Percentiles rank a stretch among this genome's conserved stretches.
phyloP scores from a whole-genome alignment of 108 stramenopile genomes.

The Skeletonema costatum region DNA sequence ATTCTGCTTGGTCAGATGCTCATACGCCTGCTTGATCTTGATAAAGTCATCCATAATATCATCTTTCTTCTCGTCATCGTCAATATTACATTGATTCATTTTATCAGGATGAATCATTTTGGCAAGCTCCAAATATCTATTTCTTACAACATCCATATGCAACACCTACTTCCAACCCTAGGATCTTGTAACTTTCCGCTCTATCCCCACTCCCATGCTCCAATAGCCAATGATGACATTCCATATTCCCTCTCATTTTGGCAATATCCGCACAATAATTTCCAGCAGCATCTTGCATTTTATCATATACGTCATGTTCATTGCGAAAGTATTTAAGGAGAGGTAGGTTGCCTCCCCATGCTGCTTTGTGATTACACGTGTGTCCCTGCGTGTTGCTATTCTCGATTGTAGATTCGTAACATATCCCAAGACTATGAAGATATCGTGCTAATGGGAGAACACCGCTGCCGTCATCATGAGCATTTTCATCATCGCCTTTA shows the following conservation, averaged over 20 bases:
- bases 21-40: conserved; percentile 47
- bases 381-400: conserved; percentile 67
- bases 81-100: neutral
- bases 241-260: conserved; percentile 69
- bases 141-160: conserved; percentile 37
- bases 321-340: conserved; percentile 64
- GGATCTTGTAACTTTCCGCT: conserved; percentile 50
- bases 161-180: conserved; percentile 53
- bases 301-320: conserved; percentile 69
- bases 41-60: conserved; percentile 15
- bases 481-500: neutral
- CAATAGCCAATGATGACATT: conserved; percentile 59
- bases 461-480: conserved; percentile 35
- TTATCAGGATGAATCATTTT: conserved; percentile 72
- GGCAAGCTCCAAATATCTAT: conserved; percentile 57
- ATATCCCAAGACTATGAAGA: conserved; percentile 36
- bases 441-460: conserved; percentile 48
- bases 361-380: conserved; percentile 78
- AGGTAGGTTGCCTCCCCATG: conserved; percentile 80
- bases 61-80: conserved; percentile 12
- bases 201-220: conserved; percentile 60
- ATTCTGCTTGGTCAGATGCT: conserved; percentile 48
- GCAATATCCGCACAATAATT: conserved; percentile 85
- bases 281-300: conserved; percentile 68
- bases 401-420: conserved; percentile 27